Base-by-base conservation (phyloP, 2,329 filamentous ascomycete species). In the Claviceps pazoutovae region DNA sequence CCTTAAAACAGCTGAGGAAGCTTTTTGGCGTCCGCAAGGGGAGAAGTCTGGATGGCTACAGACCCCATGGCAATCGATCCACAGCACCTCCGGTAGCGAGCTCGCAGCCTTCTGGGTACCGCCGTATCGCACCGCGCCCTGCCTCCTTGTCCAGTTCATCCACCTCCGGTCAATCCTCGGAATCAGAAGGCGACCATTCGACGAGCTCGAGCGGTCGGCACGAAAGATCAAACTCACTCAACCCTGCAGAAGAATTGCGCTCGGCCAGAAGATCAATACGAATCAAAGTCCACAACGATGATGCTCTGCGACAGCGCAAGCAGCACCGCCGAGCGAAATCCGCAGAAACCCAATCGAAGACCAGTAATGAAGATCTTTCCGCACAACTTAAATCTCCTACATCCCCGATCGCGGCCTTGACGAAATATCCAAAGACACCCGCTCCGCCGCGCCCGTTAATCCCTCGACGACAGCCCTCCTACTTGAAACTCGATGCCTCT, bases 321-420 rank as follows among this genome's bases (percentile, higher is more conserved):
- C 78, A 83, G 65, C 78, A 83, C 62, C 77, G 76, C 60, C 84
- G 80, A 65, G 72, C 74, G 21, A 74, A 77, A 62, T 74, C 75
- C 23, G 65, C 70, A 17, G 72, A 72, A 51, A 66, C 67, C 43
- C 68, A 64, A 42, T 66, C 70, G 17, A 71, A 71, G 55, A 66
- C 62, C 43, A 70, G 67, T 56, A 66, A 71, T 44, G 62, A 66
- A 47, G 75, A 83, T 54, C 73, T 88, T 54, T 82, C 88, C 6
- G 84, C 88, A 48, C 87, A 88, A 54, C 75, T 98, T 55, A 98
- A 98, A 66, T 97, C 93, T 14, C 93, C 93, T 3, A 94, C 88
- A 3, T 95, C 90, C 30, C 86, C 89, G 50, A 78, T 82, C 26
- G 79, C 82, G 14, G 82, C 78, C 61, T 73, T 95, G 60, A 95